Base-by-base conservation (phyloP, 2,329 filamentous ascomycete genomes). In the Venturiaceae sp. region DNA sequence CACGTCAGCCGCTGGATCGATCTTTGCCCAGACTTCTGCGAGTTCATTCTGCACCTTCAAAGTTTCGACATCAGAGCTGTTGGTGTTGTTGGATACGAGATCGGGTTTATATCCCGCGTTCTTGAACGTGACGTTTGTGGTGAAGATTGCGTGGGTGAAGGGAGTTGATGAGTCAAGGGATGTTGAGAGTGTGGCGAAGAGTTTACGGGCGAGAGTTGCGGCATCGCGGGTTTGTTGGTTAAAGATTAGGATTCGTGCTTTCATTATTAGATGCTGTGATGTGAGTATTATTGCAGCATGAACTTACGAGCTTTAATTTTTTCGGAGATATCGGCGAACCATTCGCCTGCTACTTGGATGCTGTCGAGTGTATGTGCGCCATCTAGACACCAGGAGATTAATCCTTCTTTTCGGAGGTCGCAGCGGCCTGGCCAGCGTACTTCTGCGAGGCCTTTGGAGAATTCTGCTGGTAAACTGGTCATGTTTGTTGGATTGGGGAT, bases 171-270 rank as follows among this genome's bases (percentile, higher is more conserved):
- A 64, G 23, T 16, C 28, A 1, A 57, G 32, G 3, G 57, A 41
- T 60, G 71, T 53, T 57, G 77, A 53, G 56, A 88, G 74, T 2
- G 82, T 83, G 9, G 75, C 68, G 58, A 90, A 77, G 1, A 96
- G 75, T 0, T 79, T 79, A 33, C 73, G 74, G 2, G 92, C 80
- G 1, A 95, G 78, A 16, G 80, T 76, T 3, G 76, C 74, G 5
- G 88, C 88, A 66, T 96, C 85, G 33, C 91, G 83, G 9, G 90
- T 90, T 68, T 96, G 90, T 71, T 96, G 92, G 71, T 96, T 96
- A 78, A 97, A 97, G 53, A 97, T 80, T 50, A 97, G 75, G 59
- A 87, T 77, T 0, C 89, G 76, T 5, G 74, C 67, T 3, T n/a
- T n/a, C n/a, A n/a, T n/a, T n/a, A n/a, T n/a, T n/a, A n/a, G n/a